Conservation (phyloP, 371 early-diverging fungal species). For the Mortierella sp. region DNA sequence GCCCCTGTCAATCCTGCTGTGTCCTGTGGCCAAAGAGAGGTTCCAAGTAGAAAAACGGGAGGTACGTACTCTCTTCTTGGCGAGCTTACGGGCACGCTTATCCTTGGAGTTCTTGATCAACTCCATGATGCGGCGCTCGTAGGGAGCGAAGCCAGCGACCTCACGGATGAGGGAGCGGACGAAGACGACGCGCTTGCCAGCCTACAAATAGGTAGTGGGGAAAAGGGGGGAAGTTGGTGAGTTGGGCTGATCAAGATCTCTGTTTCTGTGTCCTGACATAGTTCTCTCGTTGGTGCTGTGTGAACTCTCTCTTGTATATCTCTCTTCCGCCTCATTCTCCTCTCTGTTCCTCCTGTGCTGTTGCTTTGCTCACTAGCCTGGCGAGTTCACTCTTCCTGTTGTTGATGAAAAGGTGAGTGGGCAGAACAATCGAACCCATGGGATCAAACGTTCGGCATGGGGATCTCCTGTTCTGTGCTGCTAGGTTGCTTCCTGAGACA, state of each 20-base stretch:
- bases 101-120: constrained; percentile 99
- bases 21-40: no score
- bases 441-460: constrained; percentile 10
- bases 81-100: constrained; percentile 99
- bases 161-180: constrained; percentile 97
- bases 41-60: not conserved
- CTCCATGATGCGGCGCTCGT: constrained; percentile 99
- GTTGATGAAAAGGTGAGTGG: not conserved
- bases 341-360: not conserved
- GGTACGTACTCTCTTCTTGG: constrained; percentile 93
- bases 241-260: constrained; percentile 6
- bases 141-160: constrained; percentile 98
- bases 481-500: not conserved
- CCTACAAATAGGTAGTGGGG: constrained; percentile 54
- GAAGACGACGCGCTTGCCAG: constrained; percentile 90
- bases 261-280: not conserved
- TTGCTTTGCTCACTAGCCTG: not conserved
- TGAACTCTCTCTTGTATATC: not conserved
- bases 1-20: no score
- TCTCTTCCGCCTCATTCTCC: constrained; percentile 39
- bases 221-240: no score
- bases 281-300: not conserved
- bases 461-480: not conserved
- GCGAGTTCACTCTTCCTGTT: not conserved
- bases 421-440: not conserved